Evolutionary conservation across 257 asterid species (phyloP), one percentile per base, ranked within the genome.

Genomic region (Gentiana straminea): DNA sequence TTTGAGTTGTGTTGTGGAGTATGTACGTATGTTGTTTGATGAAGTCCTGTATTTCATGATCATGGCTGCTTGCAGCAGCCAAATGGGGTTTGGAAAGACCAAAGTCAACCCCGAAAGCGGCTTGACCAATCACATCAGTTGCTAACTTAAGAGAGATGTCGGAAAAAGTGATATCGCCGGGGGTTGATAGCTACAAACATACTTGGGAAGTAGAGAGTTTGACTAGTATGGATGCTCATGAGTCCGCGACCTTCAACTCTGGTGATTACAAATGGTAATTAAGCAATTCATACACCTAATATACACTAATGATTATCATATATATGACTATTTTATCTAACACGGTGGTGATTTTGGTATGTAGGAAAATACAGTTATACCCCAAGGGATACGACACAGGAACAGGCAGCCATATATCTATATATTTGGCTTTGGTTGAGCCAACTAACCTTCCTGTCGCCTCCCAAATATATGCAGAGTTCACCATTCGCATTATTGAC

Each of bases 61-160:
- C 84, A 11, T 64, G 62, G 49, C 46, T 39, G 13, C 55, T 24
- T 24, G 24, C 24, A 24, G 24, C 24, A 11, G 52, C 39, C 7
- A 68, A 15, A 52, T 74, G 67, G n/a, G 79, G 74, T 65, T 77
- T 85, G 7, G 97, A 92, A 15, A 92, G 94, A 64, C 86, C 83
- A 53, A 92, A 92, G 69, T 92, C 86, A 13, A 84, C 94, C 1
- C 99, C 97, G 37, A 92, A 92, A 8, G 99, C 95, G 45, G 95
- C 95, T 63, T 85, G 81, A 46, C 97, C 95, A 12, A 92, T 85
- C 13, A 92, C 86, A 56, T 92, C 97, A 0, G 94, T 88, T 52
- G 97, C 99, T 64, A 88, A 47, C 55, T 80, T 88, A 58, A 92
- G 87, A 59, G 99, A 81, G 15, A 92, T 76, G 5, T 92, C 91